These are phyloP conservation scores for Talaromyces sp. DNA, from an alignment of 2,329 filamentous ascomycete genomes.

Conservation along the genomic window DNA sequence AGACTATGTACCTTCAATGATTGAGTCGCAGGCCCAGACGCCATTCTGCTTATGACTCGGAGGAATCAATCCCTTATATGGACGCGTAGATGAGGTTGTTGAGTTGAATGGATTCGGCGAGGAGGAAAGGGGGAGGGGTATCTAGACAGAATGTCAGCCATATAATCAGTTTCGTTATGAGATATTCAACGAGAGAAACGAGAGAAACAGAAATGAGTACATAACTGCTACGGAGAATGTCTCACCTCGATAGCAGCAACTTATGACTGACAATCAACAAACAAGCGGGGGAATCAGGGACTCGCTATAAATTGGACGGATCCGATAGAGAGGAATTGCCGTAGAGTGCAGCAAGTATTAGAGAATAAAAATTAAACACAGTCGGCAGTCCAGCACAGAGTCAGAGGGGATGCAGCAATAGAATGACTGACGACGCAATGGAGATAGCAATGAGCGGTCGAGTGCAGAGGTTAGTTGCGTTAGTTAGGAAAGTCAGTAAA, in stretches of 20 bases:
- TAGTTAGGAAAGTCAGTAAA: not conserved
- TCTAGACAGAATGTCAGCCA: not conserved
- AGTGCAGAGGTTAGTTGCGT: not conserved
- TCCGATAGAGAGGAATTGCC: not conserved
- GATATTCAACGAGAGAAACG: not conserved
- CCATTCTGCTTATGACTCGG: conserved; percentile 47
- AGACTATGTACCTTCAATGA: conserved; percentile 74
- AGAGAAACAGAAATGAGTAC: not conserved
- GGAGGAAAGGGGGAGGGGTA: conserved; percentile 3
- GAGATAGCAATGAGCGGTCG: conserved; percentile 2
- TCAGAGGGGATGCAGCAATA: not conserved
- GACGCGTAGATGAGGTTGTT: not conserved
- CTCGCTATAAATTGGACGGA: not conserved
- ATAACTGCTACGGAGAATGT: not conserved
- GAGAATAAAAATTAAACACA: not conserved
- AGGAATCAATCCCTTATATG: conserved; percentile 1
- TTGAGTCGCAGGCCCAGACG: conserved; percentile 81
- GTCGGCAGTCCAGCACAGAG: not conserved
- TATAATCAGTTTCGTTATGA: not conserved
- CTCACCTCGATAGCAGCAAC: conserved; percentile 1
- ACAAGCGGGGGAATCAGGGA: not conserved
- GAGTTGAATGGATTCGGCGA: not conserved
- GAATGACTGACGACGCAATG: not conserved
- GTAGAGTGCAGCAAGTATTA: not conserved
- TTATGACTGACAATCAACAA: conserved; percentile 1